Base-by-base conservation (phyloP, 345 rosid genomes). In the Laguncularia racemosa region DNA sequence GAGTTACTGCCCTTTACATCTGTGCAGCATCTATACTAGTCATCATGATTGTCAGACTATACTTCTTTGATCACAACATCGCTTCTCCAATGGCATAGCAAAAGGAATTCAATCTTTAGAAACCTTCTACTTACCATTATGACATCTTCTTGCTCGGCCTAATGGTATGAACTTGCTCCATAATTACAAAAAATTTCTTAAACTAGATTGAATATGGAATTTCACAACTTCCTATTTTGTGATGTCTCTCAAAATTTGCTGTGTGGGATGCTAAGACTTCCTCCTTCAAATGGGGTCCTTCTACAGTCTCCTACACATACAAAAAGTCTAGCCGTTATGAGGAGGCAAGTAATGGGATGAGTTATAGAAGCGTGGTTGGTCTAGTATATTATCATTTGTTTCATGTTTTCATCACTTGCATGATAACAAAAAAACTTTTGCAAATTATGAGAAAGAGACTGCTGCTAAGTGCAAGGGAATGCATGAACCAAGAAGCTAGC, bases 291-390 rank as follows among this genome's bases (percentile, higher is more conserved):
- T 59, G 97, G 91, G 57, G 97, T 88, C 48, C 78, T 85, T n/a
- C 97, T 95, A 17, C 95, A 85, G 48, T 85, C 96, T 56, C 95
- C 96, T 52, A 85, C 84, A 91, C 96, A 91, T 72, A 82, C 96
- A 6, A 91, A 85, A 76, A 88, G 89, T 43, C 95, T 88, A 62
- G 86, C 89, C 0, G 79, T 82, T 76, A 84, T 85, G 53, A 84
- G 70, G 59, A 81, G 65, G 62, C 96, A 88, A 84, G 93, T 84
- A 44, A 33, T 11, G 69, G 15, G 55, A 46, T 19, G 43, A 55
- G 47, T 50, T 18, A 50, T 33, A 55, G 26, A 17, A 47, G n/a
- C 16, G 20, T 56, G 20, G 20, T 33, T 56, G 46, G 26, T 19
- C 12, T 16, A 45, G 52, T 44, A 58, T 28, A 33, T 40, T 57